Evolutionary conservation across 2,329 filamentous ascomycete genomes (phyloP), one percentile per base, ranked within the genome.

Genomic region (Pseudogymnoascus sp.): DNA sequence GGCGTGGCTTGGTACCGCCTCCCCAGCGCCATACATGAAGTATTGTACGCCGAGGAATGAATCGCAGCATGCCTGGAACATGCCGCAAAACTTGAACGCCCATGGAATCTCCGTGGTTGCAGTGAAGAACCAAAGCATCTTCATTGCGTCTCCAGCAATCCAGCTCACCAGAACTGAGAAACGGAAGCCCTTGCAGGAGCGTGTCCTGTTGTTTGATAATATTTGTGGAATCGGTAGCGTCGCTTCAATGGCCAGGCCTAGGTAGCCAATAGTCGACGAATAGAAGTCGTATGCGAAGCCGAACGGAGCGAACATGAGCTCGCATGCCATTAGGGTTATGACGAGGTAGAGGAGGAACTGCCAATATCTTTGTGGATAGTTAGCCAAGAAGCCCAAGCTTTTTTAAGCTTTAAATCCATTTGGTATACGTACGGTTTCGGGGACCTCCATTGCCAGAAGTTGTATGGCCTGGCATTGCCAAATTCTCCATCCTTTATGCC

Each of bases 121-220:
- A 1, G 86, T 89, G 66, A 93, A 88, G 78, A 93, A 95, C 86
- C 86, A 88, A 71, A 91, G 89, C 82, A 93, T 89, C 81, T 96
- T 96, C 86, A 95, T 91, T 7, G 83, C 80, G 75, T 96, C 90
- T 66, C 90, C 90, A 2, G 88, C 77, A 62, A 96, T 78, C 90
- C 90, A 96, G 73, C 87, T 91, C 29, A 80, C 83, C 64, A 95
- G 78, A 4, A 96, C 86, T 5, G 87, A 91, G 10, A 91, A 72
- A 14, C 90, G 83, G 75, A 96, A 91, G 5, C 90, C 90, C 73
- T 86, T 88, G 78, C 88, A 91, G 1, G 89, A 91, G 65, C 82
- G 80, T 4, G 84, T 81, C 36, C 83, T 82, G 67, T 83, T 79
- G 73, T 95, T 95, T 47, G 88, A 78, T 60, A 90, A 72, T 31